These are phyloP conservation scores for Aurantiochytrium sp. DNA, from an alignment of 108 stramenopile genomes.

Conservation along the genomic window DNA sequence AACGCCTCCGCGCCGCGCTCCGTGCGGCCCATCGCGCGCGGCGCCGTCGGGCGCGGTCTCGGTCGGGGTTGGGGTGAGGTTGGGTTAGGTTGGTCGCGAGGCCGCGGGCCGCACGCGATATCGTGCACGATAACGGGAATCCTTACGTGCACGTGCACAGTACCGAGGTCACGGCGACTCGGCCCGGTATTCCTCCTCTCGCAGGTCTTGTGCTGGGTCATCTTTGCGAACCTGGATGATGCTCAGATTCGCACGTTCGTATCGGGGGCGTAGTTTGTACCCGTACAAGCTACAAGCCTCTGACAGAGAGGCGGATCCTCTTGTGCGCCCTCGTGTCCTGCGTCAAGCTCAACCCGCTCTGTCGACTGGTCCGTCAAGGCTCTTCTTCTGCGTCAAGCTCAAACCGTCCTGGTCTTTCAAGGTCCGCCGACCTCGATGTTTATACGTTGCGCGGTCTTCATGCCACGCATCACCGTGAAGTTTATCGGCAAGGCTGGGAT, in stretches of 20 bases:
- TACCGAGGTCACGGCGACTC: too few species aligned
- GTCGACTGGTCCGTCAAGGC: too few species aligned
- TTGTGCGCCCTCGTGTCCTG: neutral
- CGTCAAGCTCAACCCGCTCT: constrained; percentile 32
- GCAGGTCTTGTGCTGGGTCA: neutral
- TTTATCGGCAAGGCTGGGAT: neutral
- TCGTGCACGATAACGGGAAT: too few species aligned
- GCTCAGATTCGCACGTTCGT: too few species aligned
- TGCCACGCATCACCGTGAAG: neutral
- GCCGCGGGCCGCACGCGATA: too few species aligned
- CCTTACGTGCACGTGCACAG: too few species aligned
- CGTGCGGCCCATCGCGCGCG: neutral
- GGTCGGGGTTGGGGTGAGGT: too few species aligned
- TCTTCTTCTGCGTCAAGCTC: too few species aligned
- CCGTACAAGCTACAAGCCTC: too few species aligned
- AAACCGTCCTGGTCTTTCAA: neutral
- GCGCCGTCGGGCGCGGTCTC: neutral
- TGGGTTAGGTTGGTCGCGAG: too few species aligned
- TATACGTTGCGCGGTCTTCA: neutral
- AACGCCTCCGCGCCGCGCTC: neutral
- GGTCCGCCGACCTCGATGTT: neutral
- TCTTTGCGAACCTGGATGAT: constrained; percentile 1
- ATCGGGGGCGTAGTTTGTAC: too few species aligned
- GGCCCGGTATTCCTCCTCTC: too few species aligned
- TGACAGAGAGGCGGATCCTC: neutral